Base-by-base conservation (phyloP, 208 protist genomes). In the Acanthamoeba divionensis region DNA sequence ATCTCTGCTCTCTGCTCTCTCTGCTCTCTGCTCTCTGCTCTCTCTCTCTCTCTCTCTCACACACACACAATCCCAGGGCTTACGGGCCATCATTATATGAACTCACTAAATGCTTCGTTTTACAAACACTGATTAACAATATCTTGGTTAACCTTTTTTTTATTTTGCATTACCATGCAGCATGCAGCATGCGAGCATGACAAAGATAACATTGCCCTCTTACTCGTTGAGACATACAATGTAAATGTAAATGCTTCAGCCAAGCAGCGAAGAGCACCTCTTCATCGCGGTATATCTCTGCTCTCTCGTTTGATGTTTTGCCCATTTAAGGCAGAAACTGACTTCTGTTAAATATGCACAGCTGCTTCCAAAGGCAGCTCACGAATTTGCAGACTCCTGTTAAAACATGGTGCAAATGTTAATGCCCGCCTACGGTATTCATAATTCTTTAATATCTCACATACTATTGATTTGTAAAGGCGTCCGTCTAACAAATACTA, bases 131-230 rank as follows among this genome's bases (percentile, higher is more conserved):
- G n/a, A n/a, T n/a, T n/a, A n/a, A n/a, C n/a, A n/a, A n/a, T n/a
- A n/a, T n/a, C n/a, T n/a, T n/a, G n/a, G n/a, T n/a, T n/a, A n/a
- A n/a, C n/a, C n/a, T n/a, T n/a, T n/a, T n/a, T n/a, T n/a, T n/a
- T n/a, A n/a, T n/a, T n/a, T n/a, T n/a, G n/a, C n/a, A n/a, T n/a
- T n/a, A n/a, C n/a, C n/a, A n/a, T n/a, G 41, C 69, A 80, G 69
- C 69, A 80, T 33, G 69, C 69, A 6, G 69, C 69, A 2, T 80
- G 69, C 38, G 69, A 80, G 44, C 69, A 80, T 48, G 57, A 80
- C n/a, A 41, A 80, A n/a, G 38, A 55, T 29, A 48, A 3, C 21
- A 48, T 80, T 24, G 69, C 69, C 5, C 41, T 24, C 5, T 41
- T 48, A 2, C 69, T 80, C 15, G 45, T 80, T 2, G 15, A 60